Percentiles rank a stretch among this genome's conserved stretches.
Conservation (phyloP, 148 eudicot species). For the Rhododendron williamsianum region DNA sequence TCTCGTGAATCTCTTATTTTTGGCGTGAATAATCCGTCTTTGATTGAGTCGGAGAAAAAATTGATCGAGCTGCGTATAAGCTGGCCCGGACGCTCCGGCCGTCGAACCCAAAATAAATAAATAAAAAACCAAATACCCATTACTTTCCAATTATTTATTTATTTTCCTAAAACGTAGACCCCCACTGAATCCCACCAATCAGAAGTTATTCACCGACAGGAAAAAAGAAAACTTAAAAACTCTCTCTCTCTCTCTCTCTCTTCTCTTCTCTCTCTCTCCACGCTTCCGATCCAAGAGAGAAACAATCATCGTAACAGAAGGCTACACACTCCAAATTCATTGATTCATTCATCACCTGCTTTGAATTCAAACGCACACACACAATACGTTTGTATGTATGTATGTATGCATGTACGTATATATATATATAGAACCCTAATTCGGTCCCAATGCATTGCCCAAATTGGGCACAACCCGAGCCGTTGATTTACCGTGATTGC, state of each 20-base stretch:
- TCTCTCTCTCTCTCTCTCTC: neutral
- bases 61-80: rapidly evolving
- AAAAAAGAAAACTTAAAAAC: neutral
- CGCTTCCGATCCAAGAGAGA: conserved; percentile 11
- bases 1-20: no score
- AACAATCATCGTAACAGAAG: neutral
- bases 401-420: neutral
- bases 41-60: no score
- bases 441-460: conserved; percentile 11
- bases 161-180: neutral
- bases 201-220: neutral
- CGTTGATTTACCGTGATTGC: conserved; percentile 9
- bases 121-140: no score
- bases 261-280: conserved; percentile 6
- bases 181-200: neutral
- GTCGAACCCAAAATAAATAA: no score
- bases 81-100: no score
- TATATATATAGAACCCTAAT: neutral
- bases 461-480: neutral
- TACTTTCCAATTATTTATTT: no score
- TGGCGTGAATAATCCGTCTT: no score
- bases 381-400: neutral
- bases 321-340: neutral
- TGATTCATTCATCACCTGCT: neutral
- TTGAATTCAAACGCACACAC: neutral